A percentile compares a stretch with the other conserved stretches of the same genome.
These are phyloP conservation scores for Taphrina confusa DNA, from an alignment of 1,139 yeast species.

Conservation along the genomic window DNA sequence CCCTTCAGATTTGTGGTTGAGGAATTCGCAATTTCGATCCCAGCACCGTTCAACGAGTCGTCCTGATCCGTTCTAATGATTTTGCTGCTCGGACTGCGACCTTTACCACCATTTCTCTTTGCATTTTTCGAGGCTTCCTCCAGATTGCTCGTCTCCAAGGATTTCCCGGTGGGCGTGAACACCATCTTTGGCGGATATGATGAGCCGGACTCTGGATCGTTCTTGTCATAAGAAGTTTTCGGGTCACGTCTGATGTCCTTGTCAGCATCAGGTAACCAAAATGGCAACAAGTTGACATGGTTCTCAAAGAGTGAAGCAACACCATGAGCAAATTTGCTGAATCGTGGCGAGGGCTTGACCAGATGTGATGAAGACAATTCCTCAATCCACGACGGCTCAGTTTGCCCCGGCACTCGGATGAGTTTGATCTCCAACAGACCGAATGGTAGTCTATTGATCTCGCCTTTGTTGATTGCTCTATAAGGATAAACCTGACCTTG, in stretches of 20 bases:
- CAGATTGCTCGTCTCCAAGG: constrained; percentile 35
- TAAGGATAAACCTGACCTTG: constrained; percentile 65
- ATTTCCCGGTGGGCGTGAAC: constrained; percentile 37
- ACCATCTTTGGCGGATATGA: constrained; percentile 33
- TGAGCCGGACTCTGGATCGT: constrained; percentile 44
- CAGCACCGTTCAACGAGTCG: constrained; percentile 45
- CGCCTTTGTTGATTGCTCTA: constrained; percentile 79
- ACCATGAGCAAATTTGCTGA: constrained; percentile 88
- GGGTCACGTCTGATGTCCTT: constrained; percentile 75
- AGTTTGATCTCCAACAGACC: constrained; percentile 88
- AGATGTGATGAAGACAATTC: constrained; percentile 81
- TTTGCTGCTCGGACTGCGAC: constrained; percentile 38
- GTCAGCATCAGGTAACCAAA: constrained; percentile 92
- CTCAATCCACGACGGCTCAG: constrained; percentile 65
- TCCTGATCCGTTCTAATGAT: constrained; percentile 44
- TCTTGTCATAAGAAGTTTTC: constrained; percentile 67
- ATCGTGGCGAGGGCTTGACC: constrained; percentile 87
- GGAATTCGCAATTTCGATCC: constrained; percentile 6
- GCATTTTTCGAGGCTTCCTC: constrained; percentile 38
- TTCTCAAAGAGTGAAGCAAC: constrained; percentile 69
- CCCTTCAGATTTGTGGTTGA: constrained; percentile 48
- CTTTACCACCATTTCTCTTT: constrained; percentile 44
- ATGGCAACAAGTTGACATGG: constrained; percentile 82
- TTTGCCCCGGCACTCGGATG: constrained; percentile 45
- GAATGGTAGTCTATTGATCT: constrained; percentile 81